Evolutionary conservation across 164 flowering plant species (phyloP), one percentile per base, ranked within the genome.

Genomic region (Stephania yunnanensis): DNA sequence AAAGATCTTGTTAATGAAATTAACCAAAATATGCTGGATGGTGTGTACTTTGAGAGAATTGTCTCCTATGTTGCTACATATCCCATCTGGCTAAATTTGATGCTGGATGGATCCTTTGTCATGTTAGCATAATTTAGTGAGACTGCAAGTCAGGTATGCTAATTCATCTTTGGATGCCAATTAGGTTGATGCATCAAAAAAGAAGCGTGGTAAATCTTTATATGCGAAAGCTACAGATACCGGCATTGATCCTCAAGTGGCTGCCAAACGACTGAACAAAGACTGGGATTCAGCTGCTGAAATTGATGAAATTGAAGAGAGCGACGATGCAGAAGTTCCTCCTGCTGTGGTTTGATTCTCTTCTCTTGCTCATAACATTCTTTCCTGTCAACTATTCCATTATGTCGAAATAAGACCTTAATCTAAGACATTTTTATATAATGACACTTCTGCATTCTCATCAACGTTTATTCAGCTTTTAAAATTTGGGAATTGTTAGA

Each of bases 241-340:
- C 46, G 98, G 98, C 48, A 75, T 94, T 69, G 84, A 91, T 82
- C 97, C 94, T 70, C 13, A 76, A 81, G 92, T 75, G 77, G 98
- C 98, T 74, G 97, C 98, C 2, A 88, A 86, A 82, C 87, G 95
- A 82, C 91, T 91, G 64, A 91, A 91, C 31, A 73, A 91, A 22
- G 98, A 94, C 75, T 94, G 97, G 98, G 97, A 95, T 84, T 68
- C 97, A 64, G 97, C 97, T 76, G 97, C 97, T 80, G 93, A 91
- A 76, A 89, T 95, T 80, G 90, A 88, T 5, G 92, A 87, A 8
- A 73, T 70, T 70, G 92, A 81, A 17, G 83, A 20, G 19, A 73
- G 29, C 55, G 87, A 89, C 58, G 89, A 89, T 5, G 25, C 85
- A 70, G 95, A 94, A 45, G 94, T 93, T 50, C 95, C 97, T 30